Evolutionary conservation across 2,329 filamentous ascomycete species (phyloP), one percentile per base, ranked within the genome.

Genomic region (Alternaria tenuissima): DNA sequence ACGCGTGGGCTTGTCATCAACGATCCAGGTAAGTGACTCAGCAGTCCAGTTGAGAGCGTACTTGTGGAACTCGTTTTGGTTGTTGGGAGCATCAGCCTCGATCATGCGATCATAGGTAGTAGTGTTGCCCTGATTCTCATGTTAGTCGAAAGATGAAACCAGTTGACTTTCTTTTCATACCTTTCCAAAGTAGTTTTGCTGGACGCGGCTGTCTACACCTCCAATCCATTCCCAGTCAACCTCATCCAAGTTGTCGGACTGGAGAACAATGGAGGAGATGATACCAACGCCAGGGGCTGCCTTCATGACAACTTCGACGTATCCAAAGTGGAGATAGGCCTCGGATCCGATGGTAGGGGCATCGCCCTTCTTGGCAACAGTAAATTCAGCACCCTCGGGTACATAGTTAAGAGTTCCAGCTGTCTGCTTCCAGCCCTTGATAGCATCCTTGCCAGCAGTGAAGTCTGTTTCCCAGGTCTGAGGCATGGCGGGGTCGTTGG

Each of bases 321-420:
- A 87, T 55, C 93, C 93, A 67, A 91, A 94, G 83, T 96, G 93
- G 79, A 96, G 91, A 81, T 93, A 95, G 77, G 93, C 94, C 69
- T 88, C 88, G 47, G 91, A 89, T 65, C 89, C 86, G 63, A 96
- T 86, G 1, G 92, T 96, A 1, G 85, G 85, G 2, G 84, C 82
- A 61, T 86, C 79, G 14, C 78, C 80, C 32, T 78, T 77, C 63
- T 81, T 82, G 46, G 72, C 74, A 64, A 86, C 82, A 39, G 74
- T 80, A 72, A 86, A 85, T n/a, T 81, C 77, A 44, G 82, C 83
- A 24, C 84, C 85, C 20, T 80, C 75, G 8, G 75, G 49, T 32
- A 61, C 71, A 60, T 81, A 81, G 52, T 79, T 83, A 52, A 85
- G 81, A 59, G 76, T 76, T n/a, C 75, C 76, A 26, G 75, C 73